Evolutionary conservation across 768 basidiomycete species (phyloP).

Genomic region (Plicaturopsis crispa): DNA sequence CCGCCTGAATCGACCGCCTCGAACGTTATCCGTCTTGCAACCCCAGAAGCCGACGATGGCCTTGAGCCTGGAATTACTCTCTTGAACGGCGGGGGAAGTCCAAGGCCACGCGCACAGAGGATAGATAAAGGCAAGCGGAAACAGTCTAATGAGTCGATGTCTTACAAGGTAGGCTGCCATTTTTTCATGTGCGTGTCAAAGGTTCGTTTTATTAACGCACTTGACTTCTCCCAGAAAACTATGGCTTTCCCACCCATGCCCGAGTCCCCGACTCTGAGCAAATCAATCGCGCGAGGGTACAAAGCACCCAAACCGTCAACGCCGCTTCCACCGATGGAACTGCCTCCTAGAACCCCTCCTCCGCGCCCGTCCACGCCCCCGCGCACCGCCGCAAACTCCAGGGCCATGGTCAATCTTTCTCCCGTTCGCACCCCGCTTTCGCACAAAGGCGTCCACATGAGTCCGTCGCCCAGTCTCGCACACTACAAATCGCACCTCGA

Average conservation of each 20-base stretch:
- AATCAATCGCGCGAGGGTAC: constrained; percentile 13
- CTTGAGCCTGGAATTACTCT: constrained; percentile 5
- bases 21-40: too few relatives aligned
- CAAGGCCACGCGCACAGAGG: too few relatives aligned
- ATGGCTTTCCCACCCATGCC: constrained; percentile 33
- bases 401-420: constrained; percentile 35
- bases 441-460: constrained; percentile 63
- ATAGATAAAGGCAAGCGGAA: too few relatives aligned
- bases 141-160: too few relatives aligned
- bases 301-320: constrained; percentile 13
- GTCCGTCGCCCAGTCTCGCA: constrained; percentile 54
- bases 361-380: constrained; percentile 31
- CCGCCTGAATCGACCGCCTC: too few relatives aligned
- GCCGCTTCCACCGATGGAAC: background rate
- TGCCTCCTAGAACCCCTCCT: constrained; percentile 19
- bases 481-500: constrained; percentile 67
- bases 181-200: too few relatives aligned
- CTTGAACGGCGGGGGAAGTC: too few relatives aligned
- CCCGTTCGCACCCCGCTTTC: constrained; percentile 61
- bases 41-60: background rate
- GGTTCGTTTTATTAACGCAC: too few relatives aligned
- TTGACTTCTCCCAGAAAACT: constrained; percentile 21
- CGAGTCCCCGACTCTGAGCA: constrained; percentile 38
- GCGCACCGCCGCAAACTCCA: constrained; percentile 15
- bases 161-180: too few relatives aligned